Base-by-base conservation (phyloP, 2,329 filamentous ascomycete genomes). In the Aureobasidium melanogenum region DNA sequence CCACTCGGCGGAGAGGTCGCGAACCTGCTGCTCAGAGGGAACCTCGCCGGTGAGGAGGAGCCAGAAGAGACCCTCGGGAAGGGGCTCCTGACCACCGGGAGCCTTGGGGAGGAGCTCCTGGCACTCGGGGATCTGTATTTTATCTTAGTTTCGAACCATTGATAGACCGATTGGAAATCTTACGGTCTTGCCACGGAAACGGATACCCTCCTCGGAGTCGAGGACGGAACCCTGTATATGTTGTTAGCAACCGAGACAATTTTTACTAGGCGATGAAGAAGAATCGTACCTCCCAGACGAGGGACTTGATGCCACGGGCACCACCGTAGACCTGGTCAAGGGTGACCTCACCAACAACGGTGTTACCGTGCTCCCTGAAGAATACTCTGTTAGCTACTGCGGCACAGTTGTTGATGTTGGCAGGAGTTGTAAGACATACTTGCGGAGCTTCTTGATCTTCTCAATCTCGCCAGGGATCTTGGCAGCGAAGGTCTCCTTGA, bases 301-400 rank as follows among this genome's bases (percentile, higher is more conserved):
- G 88, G 70, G 88, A 88, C 86, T 97, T 99, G 82, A 99, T 96
- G 74, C 94, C 93, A 82, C 94, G 93, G 74, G 94, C 94, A 87
- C 94, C 94, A 77, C 94, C 94, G 78, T 97, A 99, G 75, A 96
- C 94, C 82, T 99, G 94, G 84, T 97, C 94, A 68, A 99, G 89
- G 65, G 94, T 99, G 76, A 99, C 91, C 85, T 97, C 91, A 77
- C 94, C 93, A 70, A 99, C 76, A 72, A 97, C 90, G 82, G 93
- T 97, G 83, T 83, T 89, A 76, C 94, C 94, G 77, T 95, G 86
- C 75, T 96, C 93, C 81, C 91, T 96, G 69, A 61, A 63, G 57
- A 14, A 32, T 14, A n/a, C 5, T 68, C 67, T 64, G 62, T 68
- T 46, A 70, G 67, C 43, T 69, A 66, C 26, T 41, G 39, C 19